phyloP scores from a whole-genome alignment of 257 asterid genomes.

The Haberlea rhodopensis region DNA sequence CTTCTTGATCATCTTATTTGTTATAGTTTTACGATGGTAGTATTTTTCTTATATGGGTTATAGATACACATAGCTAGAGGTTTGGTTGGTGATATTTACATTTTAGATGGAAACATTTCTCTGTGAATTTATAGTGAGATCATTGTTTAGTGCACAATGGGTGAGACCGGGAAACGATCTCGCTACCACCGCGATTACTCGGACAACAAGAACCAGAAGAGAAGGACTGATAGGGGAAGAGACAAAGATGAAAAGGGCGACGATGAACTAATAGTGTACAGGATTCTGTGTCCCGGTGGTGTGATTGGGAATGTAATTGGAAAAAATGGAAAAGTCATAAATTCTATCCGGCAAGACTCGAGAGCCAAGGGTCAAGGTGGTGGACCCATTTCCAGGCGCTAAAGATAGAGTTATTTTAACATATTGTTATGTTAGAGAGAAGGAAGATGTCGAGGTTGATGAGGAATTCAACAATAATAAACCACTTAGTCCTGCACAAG shows the following conservation, averaged over 20 bases:
- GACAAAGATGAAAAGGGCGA: slow-evolving; percentile 61
- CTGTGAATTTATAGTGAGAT: slow-evolving; percentile 9
- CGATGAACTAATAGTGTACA: slow-evolving; percentile 69
- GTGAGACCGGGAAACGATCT: slow-evolving; percentile 66
- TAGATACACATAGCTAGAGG: not conserved
- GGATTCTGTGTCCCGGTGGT: slow-evolving; percentile 74
- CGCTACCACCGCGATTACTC: slow-evolving; percentile 51
- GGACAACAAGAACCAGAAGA: slow-evolving; percentile 58
- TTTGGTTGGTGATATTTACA: slow-evolving; percentile 6
- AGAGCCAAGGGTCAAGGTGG: slow-evolving; percentile 90
- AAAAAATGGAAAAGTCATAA: slow-evolving; percentile 89
- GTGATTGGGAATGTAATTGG: slow-evolving; percentile 95
- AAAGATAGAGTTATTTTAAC: slow-evolving; percentile 70
- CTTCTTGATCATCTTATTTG: not conserved
- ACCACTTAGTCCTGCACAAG: slow-evolving; percentile 86
- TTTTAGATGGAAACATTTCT: not conserved
- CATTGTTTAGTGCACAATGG: slow-evolving; percentile 38
- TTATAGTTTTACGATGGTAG: not conserved
- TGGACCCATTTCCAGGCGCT: slow-evolving; percentile 89
- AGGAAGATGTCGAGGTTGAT: slow-evolving; percentile 67
- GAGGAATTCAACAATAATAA: slow-evolving; percentile 54
- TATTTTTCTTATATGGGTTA: not conserved
- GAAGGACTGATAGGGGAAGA: slow-evolving; percentile 70
- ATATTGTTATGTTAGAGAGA: slow-evolving; percentile 74
- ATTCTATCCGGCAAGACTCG: slow-evolving; percentile 73